phyloP scores from a whole-genome alignment of 2,329 filamentous ascomycete genomes.

The Atkinsonella hypoxylon region DNA sequence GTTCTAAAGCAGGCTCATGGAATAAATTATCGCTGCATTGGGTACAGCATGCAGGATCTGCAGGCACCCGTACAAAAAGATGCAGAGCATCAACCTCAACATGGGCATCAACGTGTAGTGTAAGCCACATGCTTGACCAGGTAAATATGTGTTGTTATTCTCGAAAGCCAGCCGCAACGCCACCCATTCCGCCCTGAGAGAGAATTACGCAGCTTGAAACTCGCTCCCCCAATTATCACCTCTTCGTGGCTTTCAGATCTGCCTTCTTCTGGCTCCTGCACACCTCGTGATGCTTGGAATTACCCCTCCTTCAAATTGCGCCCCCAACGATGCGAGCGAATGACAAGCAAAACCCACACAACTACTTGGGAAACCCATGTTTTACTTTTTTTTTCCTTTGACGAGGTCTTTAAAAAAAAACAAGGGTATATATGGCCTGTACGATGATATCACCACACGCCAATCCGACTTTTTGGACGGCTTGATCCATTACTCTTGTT shows the following conservation, averaged over 20 bases:
- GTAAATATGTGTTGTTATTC: not conserved
- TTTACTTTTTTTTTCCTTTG: not conserved
- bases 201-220: too few species aligned
- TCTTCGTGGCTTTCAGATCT: too few species aligned
- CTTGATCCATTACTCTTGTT: too few species aligned
- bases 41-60: not conserved
- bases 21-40: not conserved
- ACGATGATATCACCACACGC: slow-evolving; percentile 4
- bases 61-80: not conserved
- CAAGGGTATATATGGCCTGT: not conserved
- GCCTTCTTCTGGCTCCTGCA: not conserved
- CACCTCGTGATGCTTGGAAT: not conserved
- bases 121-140: not conserved
- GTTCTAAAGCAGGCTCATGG: not conserved
- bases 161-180: too few species aligned
- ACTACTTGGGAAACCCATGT: not conserved
- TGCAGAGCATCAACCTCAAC: not conserved
- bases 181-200: too few species aligned
- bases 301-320: not conserved
- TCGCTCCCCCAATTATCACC: too few species aligned
- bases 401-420: not conserved
- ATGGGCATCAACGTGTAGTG: not conserved
- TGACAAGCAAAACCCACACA: not conserved
- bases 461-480: not conserved
- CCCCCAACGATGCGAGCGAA: slow-evolving; percentile 1